Base-by-base conservation (phyloP, 805 yeast species). In the Isabelozyma pseudorhagii region DNA sequence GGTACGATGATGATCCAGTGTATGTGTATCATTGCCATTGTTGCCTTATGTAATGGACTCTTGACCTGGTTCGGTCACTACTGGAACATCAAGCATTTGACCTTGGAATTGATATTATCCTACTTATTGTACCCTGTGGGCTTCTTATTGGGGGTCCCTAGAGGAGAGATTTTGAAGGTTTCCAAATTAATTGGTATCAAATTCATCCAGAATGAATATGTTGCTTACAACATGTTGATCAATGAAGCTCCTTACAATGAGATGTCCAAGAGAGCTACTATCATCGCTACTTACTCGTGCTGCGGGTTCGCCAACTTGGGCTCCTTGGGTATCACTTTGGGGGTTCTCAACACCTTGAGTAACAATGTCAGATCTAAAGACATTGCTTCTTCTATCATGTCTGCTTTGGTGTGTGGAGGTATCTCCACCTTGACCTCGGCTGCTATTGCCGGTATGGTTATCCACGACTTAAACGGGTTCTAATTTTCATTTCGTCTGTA, bases 231-330 rank as follows among this genome's bases (percentile, higher is more conserved):
- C 47, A 63, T 79, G 62, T 67, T 72, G 56, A 64, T 63, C 43
- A 61, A 57, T 52, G 63, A 71, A 4, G 74, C 74, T 48, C 78
- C 78, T 14, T 81, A 76, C 67, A 71, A 68, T 38, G 58, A 63
- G 42, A 63, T 82, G 74, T 70, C 80, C 38, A 64, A 70, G 46
- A 76, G 86, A 64, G 80, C 81, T 38, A 71, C 71, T 36, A 67
- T 82, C 58, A 68, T 82, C 57, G 84, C 85, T 36, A 82, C 86
- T 15, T 82, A 81, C 54, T 82, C 83, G 15, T 73, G 80, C 40
- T 82, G 86, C 70, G 85, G 87, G 1, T 82, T 82, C 62, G 79
- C 85, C 36, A 82, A 82, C 64, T 67, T 82, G 44, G 87, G 86
- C 29, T 78, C 84, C 5, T 70, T 82, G 54, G 87, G 85, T 57